These are phyloP conservation scores for Agastache rugosa DNA, from an alignment of 257 asterid genomes.

Conservation along the genomic window DNA sequence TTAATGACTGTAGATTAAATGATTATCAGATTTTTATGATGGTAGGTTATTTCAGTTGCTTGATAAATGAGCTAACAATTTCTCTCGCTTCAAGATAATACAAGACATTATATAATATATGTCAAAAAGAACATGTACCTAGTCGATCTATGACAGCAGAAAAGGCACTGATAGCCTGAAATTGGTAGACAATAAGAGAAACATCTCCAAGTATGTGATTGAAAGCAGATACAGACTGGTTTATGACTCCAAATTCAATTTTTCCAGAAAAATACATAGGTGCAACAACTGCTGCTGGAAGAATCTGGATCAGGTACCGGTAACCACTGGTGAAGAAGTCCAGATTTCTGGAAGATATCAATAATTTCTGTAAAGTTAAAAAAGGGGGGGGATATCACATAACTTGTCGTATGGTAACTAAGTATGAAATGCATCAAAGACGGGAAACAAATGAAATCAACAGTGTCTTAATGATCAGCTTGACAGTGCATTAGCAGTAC, in stretches of 20 bases:
- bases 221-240: conserved; percentile 88
- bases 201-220: conserved; percentile 94
- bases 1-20: neutral
- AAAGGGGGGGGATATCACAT: conserved; percentile 32
- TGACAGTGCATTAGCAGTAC: conserved; percentile 12
- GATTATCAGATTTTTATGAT: conserved; percentile 14
- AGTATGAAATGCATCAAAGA: conserved; percentile 9
- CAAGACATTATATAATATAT: neutral
- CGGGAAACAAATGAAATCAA: conserved; percentile 23
- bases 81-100: conserved; percentile 20
- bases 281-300: conserved; percentile 97
- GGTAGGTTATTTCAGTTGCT: conserved; percentile 9
- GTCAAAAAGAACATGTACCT: conserved; percentile 52
- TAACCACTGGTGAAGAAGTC: conserved; percentile 96
- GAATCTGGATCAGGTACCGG: conserved; percentile 88
- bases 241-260: conserved; percentile 95
- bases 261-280: conserved; percentile 97
- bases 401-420: conserved; percentile 16
- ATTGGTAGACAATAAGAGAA: conserved; percentile 80
- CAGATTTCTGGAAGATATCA: conserved; percentile 92
- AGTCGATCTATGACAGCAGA: conserved; percentile 89
- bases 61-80: conserved; percentile 5
- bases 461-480: neutral
- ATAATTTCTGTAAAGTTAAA: conserved; percentile 66
- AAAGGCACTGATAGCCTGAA: conserved; percentile 96